A percentile compares a stretch with the other conserved stretches of the same genome.
Evolutionary conservation across 768 basidiomycete species (phyloP).

Genomic region (Coprinopsis strossmayeri): DNA sequence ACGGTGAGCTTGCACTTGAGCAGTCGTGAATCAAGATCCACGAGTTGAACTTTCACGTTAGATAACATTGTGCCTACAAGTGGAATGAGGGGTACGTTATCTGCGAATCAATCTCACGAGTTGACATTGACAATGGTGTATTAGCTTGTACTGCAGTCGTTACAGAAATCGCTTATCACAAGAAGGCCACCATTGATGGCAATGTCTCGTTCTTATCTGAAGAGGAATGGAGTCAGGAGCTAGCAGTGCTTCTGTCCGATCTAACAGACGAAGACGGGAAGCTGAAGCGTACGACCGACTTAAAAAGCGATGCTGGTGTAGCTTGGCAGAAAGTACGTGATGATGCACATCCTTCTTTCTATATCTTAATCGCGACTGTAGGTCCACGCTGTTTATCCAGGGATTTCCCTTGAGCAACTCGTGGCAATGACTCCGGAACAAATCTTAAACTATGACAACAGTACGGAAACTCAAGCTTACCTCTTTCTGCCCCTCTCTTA

Average conservation of each 20-base stretch:
- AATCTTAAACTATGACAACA: conserved; percentile 40
- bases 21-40: background rate
- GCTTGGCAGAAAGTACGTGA: conserved; percentile 52
- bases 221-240: conserved; percentile 51
- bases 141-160: conserved; percentile 62
- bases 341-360: background rate
- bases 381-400: conserved; percentile 60
- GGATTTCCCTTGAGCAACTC: conserved; percentile 39
- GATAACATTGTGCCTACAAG: conserved; percentile 62
- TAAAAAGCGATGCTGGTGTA: conserved; percentile 53
- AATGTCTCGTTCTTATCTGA: conserved; percentile 53
- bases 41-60: conserved; percentile 16
- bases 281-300: conserved; percentile 43
- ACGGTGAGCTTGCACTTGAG: conserved; percentile 28
- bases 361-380: conserved; percentile 14
- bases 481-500: background rate
- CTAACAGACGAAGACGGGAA: conserved; percentile 55
- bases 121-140: background rate
- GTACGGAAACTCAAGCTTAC: conserved; percentile 23
- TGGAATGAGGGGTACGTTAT: conserved; percentile 49
- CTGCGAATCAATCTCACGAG: background rate
- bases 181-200: conserved; percentile 47
- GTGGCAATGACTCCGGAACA: conserved; percentile 43
- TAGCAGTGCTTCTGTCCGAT: conserved; percentile 48
- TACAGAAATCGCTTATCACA: conserved; percentile 53